phyloP scores from a whole-genome alignment of 148 eudicot genomes.

The Chenopodium berlandieri region DNA sequence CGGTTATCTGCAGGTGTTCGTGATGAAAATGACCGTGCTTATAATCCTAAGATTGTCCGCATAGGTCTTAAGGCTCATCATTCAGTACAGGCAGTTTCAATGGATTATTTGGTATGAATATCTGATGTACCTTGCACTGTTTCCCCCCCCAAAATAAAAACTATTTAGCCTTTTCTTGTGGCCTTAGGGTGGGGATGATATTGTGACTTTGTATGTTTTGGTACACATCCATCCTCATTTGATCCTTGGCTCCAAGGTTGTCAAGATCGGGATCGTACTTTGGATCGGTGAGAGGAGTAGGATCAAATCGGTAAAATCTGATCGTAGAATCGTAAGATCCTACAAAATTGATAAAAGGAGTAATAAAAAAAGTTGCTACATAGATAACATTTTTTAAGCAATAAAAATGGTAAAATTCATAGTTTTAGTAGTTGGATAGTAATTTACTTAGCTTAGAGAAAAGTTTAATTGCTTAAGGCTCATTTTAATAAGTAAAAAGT shows the following conservation, averaged over 20 bases:
- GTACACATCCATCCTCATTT: neutral
- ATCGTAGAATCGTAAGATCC: too few species aligned
- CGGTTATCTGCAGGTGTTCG: slow-evolving; percentile 68
- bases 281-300: too few species aligned
- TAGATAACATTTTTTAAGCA: too few species aligned
- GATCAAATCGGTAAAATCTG: too few species aligned
- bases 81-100: slow-evolving; percentile 82
- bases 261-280: too few species aligned
- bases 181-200: neutral
- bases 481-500: too few species aligned
- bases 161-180: slow-evolving; percentile 5
- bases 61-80: slow-evolving; percentile 95
- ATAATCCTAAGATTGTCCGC: slow-evolving; percentile 94
- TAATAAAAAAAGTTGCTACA: too few species aligned
- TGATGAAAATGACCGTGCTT: slow-evolving; percentile 87
- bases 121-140: neutral
- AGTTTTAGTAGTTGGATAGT: too few species aligned
- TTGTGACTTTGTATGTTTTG: neutral
- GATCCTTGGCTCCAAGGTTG: neutral
- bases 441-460: too few species aligned
- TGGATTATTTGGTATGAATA: slow-evolving; percentile 83
- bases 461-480: too few species aligned
- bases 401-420: too few species aligned
- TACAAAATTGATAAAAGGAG: too few species aligned
- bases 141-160: neutral